phyloP scores from a whole-genome alignment of 192 early-diverging fungal species.

The Geranomyces variabilis region DNA sequence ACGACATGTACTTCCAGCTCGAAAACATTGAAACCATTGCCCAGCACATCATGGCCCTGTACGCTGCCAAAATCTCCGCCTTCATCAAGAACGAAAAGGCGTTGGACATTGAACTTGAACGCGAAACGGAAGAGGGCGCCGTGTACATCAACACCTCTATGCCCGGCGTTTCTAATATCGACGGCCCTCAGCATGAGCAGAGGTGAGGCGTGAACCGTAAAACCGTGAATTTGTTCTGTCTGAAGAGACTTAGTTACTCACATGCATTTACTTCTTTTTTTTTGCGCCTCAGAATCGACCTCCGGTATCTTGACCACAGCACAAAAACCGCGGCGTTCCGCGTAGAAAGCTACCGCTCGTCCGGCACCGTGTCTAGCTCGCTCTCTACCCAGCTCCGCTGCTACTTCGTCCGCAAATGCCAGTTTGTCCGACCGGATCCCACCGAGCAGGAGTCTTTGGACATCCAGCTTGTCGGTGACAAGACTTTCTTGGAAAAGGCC shows the following conservation, averaged over 20 bases:
- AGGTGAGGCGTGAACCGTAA: constrained; percentile 27
- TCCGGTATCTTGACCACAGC: constrained; percentile 82
- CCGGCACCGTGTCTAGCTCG: constrained; percentile 85
- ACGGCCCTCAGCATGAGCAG: constrained; percentile 82
- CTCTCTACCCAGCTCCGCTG: constrained; percentile 87
- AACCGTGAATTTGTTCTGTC: not conserved
- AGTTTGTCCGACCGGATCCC: constrained; percentile 86
- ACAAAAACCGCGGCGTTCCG: constrained; percentile 78
- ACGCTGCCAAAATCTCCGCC: constrained; percentile 92
- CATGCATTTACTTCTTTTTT: not conserved
- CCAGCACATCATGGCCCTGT: constrained; percentile 93
- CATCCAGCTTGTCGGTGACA: constrained; percentile 86
- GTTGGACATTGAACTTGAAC: constrained; percentile 84
- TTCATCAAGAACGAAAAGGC: constrained; percentile 84
- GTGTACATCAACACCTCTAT: constrained; percentile 96
- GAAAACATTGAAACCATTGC: constrained; percentile 90
- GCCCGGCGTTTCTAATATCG: constrained; percentile 86
- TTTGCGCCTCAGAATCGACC: constrained; percentile 80
- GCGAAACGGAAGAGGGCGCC: constrained; percentile 86
- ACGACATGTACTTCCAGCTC: constrained; percentile 97
- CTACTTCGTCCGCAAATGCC: constrained; percentile 91
- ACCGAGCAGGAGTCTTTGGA: constrained; percentile 69
- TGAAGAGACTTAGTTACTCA: not conserved
- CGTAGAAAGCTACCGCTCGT: constrained; percentile 94
- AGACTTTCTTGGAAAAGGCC: constrained; percentile 92